phyloP scores from a whole-genome alignment of 1,284 basidiomycete species.

The Ganoderma lingzhi region DNA sequence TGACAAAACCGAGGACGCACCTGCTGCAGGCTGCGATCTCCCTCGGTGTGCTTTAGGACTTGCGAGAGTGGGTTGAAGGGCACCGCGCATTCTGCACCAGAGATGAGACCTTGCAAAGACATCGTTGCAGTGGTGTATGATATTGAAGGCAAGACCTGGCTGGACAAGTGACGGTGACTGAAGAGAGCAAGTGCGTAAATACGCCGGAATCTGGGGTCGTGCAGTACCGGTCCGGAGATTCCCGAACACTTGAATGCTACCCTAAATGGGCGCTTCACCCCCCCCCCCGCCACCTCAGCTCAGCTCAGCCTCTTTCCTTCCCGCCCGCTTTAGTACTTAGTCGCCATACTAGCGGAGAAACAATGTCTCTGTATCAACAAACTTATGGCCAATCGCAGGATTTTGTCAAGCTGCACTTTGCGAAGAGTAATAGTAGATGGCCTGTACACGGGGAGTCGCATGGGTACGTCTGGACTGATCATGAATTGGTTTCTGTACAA shows the following conservation, averaged over 20 bases:
- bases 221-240: conserved; percentile 14
- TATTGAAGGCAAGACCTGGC: neutral
- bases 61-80: conserved; percentile 89
- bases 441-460: too few species aligned
- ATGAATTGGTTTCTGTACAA: neutral
- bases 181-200: conserved; percentile 19
- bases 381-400: too few species aligned
- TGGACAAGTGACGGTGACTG: neutral
- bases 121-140: conserved; percentile 44
- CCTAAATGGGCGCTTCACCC: neutral
- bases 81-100: conserved; percentile 90
- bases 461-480: neutral
- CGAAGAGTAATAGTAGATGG: too few species aligned
- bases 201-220: conserved; percentile 23
- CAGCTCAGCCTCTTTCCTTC: neutral
- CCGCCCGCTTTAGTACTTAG: neutral
- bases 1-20: conserved; percentile 47
- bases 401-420: too few species aligned
- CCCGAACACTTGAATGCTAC: conserved; percentile 23
- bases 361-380: too few species aligned
- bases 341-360: too few species aligned
- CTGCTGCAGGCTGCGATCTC: conserved; percentile 89
- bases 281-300: too few species aligned
- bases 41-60: conserved; percentile 91
- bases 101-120: conserved; percentile 85